Percentiles rank a stretch among this genome's conserved stretches.
phyloP scores from a whole-genome alignment of 306 rosid genomes.

The Comarum palustre region DNA sequence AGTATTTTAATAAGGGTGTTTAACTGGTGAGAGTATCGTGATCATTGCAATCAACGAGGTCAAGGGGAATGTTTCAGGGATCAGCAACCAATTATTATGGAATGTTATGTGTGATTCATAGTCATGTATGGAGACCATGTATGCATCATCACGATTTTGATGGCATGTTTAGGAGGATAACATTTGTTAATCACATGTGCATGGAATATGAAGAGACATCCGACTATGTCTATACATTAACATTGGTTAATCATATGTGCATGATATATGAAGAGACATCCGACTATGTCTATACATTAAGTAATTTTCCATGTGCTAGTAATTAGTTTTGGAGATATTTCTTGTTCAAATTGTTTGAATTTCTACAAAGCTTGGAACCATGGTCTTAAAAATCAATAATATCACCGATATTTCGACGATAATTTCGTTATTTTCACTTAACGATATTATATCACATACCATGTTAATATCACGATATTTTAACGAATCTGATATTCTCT shows the following conservation, averaged over 20 bases:
- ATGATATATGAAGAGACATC: not conserved
- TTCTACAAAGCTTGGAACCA: too few species aligned
- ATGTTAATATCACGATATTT: too few species aligned
- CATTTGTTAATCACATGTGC: conserved; percentile 4
- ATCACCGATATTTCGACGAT: too few species aligned
- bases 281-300: not conserved
- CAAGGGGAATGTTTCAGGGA: conserved; percentile 38
- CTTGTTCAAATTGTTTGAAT: too few species aligned
- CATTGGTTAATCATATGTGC: conserved; percentile 5
- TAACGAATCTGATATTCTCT: too few species aligned
- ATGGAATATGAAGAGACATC: not conserved
- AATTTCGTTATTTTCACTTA: too few species aligned
- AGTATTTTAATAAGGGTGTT: conserved; percentile 13
- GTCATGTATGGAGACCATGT: conserved; percentile 23
- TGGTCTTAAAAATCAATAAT: too few species aligned
- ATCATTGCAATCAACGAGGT: conserved; percentile 16
- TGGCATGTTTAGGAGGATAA: conserved; percentile 26
- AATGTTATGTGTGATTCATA: conserved; percentile 18
- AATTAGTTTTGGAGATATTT: too few species aligned
- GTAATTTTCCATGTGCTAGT: too few species aligned
- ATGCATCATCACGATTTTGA: conserved; percentile 55
- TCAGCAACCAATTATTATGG: conserved; percentile 34
- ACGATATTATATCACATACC: too few species aligned
- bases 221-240: not conserved
- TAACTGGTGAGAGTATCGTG: not conserved